A percentile compares a stretch with the other conserved stretches of the same genome.
Evolutionary conservation across 2,329 filamentous ascomycete species (phyloP).

Genomic region (Capronia coronata): DNA sequence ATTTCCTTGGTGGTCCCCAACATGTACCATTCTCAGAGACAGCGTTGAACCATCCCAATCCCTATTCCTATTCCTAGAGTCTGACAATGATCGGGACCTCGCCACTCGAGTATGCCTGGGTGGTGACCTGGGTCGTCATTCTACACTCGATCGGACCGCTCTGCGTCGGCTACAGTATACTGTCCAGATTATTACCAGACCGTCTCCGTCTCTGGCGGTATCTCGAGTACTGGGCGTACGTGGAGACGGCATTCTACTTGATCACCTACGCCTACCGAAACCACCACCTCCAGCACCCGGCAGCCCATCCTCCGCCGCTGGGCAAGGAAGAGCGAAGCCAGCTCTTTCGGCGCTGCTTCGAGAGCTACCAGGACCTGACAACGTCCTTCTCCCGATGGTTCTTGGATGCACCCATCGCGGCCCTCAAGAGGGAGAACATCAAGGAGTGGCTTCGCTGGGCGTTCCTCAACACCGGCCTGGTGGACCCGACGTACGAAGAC

Average conservation of each 20-base stretch:
- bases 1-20: too few relatives aligned
- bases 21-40: too few relatives aligned
- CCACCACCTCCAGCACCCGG: conserved; percentile 46
- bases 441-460: conserved; percentile 63
- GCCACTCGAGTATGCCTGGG: conserved; percentile 11
- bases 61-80: too few relatives aligned
- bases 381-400: conserved; percentile 61
- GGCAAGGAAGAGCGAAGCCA: conserved; percentile 45
- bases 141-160: conserved; percentile 17
- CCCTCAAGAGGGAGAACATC: conserved; percentile 62
- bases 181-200: conserved; percentile 1
- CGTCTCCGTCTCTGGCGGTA: conserved; percentile 1
- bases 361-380: conserved; percentile 50
- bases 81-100: conserved; percentile 20
- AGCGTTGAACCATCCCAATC: too few relatives aligned
- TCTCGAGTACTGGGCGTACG: conserved; percentile 10
- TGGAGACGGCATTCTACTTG: conserved; percentile 50
- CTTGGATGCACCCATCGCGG: conserved; percentile 50
- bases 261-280: conserved; percentile 49
- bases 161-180: conserved; percentile 7
- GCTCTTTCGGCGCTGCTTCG: conserved; percentile 53
- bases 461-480: conserved; percentile 48
- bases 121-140: conserved; percentile 14
- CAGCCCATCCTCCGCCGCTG: conserved; percentile 44
- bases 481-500: conserved; percentile 40